Conservation (phyloP, 208 protist species). For the Acanthamoeba rhysodes region DNA sequence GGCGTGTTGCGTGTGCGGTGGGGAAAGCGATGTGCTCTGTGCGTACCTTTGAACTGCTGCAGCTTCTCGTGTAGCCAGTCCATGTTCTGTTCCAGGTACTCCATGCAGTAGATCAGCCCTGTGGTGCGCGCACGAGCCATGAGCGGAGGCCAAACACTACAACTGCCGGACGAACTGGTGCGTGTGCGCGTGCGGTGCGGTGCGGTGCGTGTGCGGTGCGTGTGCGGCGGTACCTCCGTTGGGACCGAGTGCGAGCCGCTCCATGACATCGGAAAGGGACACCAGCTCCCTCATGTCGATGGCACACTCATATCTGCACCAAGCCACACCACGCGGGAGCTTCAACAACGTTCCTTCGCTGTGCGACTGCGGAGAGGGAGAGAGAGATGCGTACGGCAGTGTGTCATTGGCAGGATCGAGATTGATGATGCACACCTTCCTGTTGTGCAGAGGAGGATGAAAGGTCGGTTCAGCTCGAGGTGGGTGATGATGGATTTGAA, state of each 20-base stretch:
- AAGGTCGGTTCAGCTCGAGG: neutral
- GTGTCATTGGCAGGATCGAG: slow-evolving; percentile 99
- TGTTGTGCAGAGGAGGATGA: neutral
- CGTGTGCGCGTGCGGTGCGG: no score
- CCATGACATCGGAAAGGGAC: slow-evolving; percentile 94
- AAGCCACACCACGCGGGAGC: neutral
- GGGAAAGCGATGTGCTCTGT: no score
- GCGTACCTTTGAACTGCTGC: slow-evolving; percentile 62
- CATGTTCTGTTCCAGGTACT: slow-evolving; percentile 96
- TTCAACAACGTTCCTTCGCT: neutral
- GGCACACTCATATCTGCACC: slow-evolving; percentile 92
- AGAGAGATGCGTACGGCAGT: slow-evolving; percentile 87
- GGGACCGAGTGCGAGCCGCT: slow-evolving; percentile 96
- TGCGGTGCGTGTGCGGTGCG: neutral
- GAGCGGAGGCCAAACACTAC: neutral
- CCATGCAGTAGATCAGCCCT: slow-evolving; percentile 97
- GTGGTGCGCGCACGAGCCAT: neutral
- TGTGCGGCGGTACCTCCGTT: slow-evolving; percentile 93
- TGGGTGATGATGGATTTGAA: slow-evolving; percentile 77
- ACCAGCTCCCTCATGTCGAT: slow-evolving; percentile 97
- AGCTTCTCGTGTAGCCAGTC: slow-evolving; percentile 97
- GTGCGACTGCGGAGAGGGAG: neutral
- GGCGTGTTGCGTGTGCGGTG: neutral
- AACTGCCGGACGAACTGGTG: no score
- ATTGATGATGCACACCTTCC: slow-evolving; percentile 96